These are phyloP conservation scores for Colletotrichum orbiculare DNA, from an alignment of 2,329 filamentous ascomycete species.

Conservation along the genomic window DNA sequence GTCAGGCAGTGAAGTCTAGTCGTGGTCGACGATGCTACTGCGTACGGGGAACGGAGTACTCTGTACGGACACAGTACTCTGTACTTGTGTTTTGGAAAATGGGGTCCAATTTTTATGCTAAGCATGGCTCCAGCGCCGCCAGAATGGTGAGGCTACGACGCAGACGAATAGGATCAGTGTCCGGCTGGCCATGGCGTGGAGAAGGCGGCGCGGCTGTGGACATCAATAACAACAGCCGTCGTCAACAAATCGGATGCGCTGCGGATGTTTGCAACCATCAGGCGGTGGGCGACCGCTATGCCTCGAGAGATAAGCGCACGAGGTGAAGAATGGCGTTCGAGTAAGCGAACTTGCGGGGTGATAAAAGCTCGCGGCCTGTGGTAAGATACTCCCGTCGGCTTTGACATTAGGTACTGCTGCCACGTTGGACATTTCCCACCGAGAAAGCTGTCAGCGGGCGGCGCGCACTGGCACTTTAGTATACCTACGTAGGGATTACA, in stretches of 20 bases:
- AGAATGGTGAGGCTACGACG: slow-evolving; percentile 19
- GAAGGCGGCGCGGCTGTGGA: slow-evolving; percentile 14
- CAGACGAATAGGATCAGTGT: slow-evolving; percentile 24
- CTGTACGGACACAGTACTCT: slow-evolving; percentile 4
- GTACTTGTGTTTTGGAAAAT: slow-evolving; percentile 5
- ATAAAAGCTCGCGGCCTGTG: no score
- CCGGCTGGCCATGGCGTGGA: slow-evolving; percentile 6
- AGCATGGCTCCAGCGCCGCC: slow-evolving; percentile 12
- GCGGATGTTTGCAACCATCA: slow-evolving; percentile 26
- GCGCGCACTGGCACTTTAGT: slow-evolving; percentile 8
- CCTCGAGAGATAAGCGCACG: neutral
- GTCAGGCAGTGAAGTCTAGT: no score
- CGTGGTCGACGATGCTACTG: no score
- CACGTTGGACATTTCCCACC: neutral
- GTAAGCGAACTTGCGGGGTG: no score
- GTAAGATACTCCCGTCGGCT: no score
- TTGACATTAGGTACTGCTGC: no score
- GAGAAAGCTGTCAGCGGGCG: neutral
- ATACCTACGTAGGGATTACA: no score
- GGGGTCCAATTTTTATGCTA: slow-evolving; percentile 6
- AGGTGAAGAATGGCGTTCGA: no score
- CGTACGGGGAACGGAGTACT: no score
- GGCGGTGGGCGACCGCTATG: neutral
- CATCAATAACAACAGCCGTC: slow-evolving; percentile 7
- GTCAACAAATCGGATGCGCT: slow-evolving; percentile 17